Conservation (phyloP, 108 stramenopile genomes). For the Cyclotella cryptica region DNA sequence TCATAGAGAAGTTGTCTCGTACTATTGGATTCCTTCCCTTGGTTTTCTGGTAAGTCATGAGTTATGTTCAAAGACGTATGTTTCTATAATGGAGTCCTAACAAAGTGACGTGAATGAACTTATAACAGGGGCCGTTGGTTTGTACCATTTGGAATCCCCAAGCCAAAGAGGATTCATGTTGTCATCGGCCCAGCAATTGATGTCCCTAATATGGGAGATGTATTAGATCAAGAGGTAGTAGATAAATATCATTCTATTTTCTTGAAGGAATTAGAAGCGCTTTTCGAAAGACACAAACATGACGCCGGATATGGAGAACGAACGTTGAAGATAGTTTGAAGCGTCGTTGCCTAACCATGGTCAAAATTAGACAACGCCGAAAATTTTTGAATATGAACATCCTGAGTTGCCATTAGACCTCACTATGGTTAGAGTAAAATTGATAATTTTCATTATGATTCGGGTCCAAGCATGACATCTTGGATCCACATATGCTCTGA, state of each 20-base stretch:
- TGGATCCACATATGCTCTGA: too few relatives aligned
- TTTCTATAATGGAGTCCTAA: neutral
- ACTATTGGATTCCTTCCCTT: slow-evolving; percentile 56
- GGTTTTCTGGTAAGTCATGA: slow-evolving; percentile 38
- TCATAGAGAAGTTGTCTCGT: slow-evolving; percentile 47
- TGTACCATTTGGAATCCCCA: slow-evolving; percentile 60
- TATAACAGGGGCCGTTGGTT: slow-evolving; percentile 37
- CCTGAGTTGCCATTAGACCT: too few relatives aligned
- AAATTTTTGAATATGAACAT: too few relatives aligned
- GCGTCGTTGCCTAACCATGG: neutral
- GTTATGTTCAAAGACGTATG: neutral
- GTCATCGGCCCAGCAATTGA: slow-evolving; percentile 58
- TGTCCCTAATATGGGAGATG: slow-evolving; percentile 48
- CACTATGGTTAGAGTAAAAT: too few relatives aligned
- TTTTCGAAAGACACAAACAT: slow-evolving; percentile 68
- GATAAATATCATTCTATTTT: slow-evolving; percentile 61
- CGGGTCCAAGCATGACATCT: too few relatives aligned
- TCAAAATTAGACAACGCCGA: too few relatives aligned
- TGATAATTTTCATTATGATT: too few relatives aligned
- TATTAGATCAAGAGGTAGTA: slow-evolving; percentile 37
- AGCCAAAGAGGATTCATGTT: slow-evolving; percentile 52
- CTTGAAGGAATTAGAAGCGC: slow-evolving; percentile 45
- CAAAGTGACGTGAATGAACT: neutral
- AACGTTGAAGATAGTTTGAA: slow-evolving; percentile 56
- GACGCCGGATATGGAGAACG: slow-evolving; percentile 59